Conservation (phyloP, 2,329 filamentous ascomycete genomes). For the Penicillium digitatum region DNA sequence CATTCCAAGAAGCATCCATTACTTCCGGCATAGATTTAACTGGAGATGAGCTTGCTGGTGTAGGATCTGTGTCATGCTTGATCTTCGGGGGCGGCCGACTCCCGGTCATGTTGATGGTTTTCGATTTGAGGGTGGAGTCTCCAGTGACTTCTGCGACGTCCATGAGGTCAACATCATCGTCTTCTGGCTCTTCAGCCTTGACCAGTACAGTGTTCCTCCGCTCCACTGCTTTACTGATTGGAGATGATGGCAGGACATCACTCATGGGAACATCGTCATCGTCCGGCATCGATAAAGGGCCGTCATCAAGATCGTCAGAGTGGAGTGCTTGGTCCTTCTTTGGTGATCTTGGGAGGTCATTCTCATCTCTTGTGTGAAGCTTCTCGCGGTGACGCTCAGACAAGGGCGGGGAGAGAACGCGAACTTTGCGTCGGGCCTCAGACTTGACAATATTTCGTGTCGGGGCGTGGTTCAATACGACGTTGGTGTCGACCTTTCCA, state of each 20-base stretch:
- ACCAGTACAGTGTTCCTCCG: constrained; percentile 58
- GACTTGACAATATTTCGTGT: constrained; percentile 66
- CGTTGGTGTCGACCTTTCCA: constrained; percentile 80
- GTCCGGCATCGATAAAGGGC: constrained; percentile 54
- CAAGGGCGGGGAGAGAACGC: constrained; percentile 72
- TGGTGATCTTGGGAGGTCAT: constrained; percentile 47
- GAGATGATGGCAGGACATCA: constrained; percentile 82
- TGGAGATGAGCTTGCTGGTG: constrained; percentile 74
- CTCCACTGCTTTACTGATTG: constrained; percentile 71
- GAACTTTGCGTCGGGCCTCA: constrained; percentile 71
- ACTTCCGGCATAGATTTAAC: constrained; percentile 55
- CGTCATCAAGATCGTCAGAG: constrained; percentile 53
- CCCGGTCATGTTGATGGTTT: constrained; percentile 80
- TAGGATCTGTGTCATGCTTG: constrained; percentile 64
- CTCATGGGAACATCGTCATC: constrained; percentile 81
- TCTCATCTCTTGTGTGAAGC: constrained; percentile 42
- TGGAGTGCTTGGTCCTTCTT: constrained; percentile 39
- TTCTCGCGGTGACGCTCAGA: constrained; percentile 53
- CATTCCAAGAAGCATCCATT: constrained; percentile 83
- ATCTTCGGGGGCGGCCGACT: constrained; percentile 73
- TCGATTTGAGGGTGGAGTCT: constrained; percentile 56
- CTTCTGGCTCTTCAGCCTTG: constrained; percentile 64
- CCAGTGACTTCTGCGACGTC: constrained; percentile 76
- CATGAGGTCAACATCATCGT: constrained; percentile 77
- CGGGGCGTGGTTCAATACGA: constrained; percentile 53